Evolutionary conservation across 495 filamentous ascomycete species (phyloP), one percentile per base, ranked within the genome.

Genomic region (Lichenothelia convexa): DNA sequence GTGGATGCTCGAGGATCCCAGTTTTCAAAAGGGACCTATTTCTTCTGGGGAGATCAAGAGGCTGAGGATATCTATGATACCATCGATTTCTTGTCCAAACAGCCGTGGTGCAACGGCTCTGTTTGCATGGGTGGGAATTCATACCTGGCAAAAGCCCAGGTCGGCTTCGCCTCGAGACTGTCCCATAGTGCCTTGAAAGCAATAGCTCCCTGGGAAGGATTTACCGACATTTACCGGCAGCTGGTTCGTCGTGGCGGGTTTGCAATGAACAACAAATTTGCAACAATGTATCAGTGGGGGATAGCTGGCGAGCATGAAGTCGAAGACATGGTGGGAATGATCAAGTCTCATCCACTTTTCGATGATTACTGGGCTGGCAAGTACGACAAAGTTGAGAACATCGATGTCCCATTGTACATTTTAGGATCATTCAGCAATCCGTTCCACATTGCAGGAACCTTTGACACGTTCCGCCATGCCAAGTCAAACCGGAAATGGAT

Each of bases 151-250:
- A 60, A 57, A 8, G 45, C 46, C 0, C 62, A 64, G 38, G 37
- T 34, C 34, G 21, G n/a, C n/a, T n/a, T n/a, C n/a, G n/a, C n/a
- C n/a, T n/a, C n/a, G n/a, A n/a, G n/a, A n/a, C n/a, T n/a, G n/a
- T n/a, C n/a, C n/a, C n/a, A n/a, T n/a, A n/a, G n/a, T n/a, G n/a
- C n/a, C n/a, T n/a, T 67, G 5, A 55, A 56, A 17, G 57, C 57
- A 0, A 62, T 65, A 30, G 55, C 62, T 1, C 63, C 62, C 1
- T 65, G 62, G 63, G 62, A 65, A 40, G 61, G 58, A 0, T 55
- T 43, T 30, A 47, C 46, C 3, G 62, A 65, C 43, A 41, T 62
- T n/a, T 67, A 61, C 35, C 54, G 60, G 8, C 60, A 64, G 16
- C 49, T 50, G 7, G 45, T 58, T 26, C 46, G 45, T 13, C 45